phyloP scores from a whole-genome alignment of 2,329 filamentous ascomycete genomes.

The Hortaea werneckii region DNA sequence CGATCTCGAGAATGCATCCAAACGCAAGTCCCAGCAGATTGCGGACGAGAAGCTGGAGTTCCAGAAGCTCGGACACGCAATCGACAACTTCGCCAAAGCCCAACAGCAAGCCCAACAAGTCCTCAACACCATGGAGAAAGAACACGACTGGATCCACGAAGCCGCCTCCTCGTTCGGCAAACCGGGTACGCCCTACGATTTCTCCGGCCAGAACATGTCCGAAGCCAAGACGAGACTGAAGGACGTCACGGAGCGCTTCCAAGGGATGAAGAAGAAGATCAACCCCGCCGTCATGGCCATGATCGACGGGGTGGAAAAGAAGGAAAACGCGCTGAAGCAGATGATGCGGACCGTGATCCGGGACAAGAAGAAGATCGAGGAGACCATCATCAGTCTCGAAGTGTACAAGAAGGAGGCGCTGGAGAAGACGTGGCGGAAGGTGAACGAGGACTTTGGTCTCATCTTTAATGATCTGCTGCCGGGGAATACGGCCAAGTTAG shows the following conservation, averaged over 20 bases:
- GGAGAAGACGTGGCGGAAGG: slow-evolving; percentile 92
- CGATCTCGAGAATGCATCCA: slow-evolving; percentile 73
- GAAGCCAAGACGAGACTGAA: slow-evolving; percentile 81
- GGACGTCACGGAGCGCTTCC: slow-evolving; percentile 82
- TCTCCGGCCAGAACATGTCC: slow-evolving; percentile 79
- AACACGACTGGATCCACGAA: slow-evolving; percentile 92
- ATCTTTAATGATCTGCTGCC: slow-evolving; percentile 93
- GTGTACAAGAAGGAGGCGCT: slow-evolving; percentile 98
- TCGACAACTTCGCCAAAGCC: slow-evolving; percentile 90
- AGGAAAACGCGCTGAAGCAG: slow-evolving; percentile 85
- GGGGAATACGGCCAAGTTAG: slow-evolving; percentile 90
- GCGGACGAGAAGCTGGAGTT: slow-evolving; percentile 88
- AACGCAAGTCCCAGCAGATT: slow-evolving; percentile 74
- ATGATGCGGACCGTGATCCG: slow-evolving; percentile 98
- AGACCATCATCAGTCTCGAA: slow-evolving; percentile 88
- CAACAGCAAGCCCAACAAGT: slow-evolving; percentile 67
- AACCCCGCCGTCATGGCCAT: slow-evolving; percentile 99
- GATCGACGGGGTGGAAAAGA: slow-evolving; percentile 99
- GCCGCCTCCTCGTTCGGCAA: slow-evolving; percentile 89
- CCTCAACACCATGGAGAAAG: slow-evolving; percentile 68
- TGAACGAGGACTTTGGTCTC: slow-evolving; percentile 93
- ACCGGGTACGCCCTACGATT: slow-evolving; percentile 81
- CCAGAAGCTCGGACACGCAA: slow-evolving; percentile 84
- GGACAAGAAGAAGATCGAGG: slow-evolving; percentile 98
- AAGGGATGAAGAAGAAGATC: slow-evolving; percentile 99